phyloP scores from a whole-genome alignment of 1,284 basidiomycete genomes.

The Trichosporon ovoides region DNA sequence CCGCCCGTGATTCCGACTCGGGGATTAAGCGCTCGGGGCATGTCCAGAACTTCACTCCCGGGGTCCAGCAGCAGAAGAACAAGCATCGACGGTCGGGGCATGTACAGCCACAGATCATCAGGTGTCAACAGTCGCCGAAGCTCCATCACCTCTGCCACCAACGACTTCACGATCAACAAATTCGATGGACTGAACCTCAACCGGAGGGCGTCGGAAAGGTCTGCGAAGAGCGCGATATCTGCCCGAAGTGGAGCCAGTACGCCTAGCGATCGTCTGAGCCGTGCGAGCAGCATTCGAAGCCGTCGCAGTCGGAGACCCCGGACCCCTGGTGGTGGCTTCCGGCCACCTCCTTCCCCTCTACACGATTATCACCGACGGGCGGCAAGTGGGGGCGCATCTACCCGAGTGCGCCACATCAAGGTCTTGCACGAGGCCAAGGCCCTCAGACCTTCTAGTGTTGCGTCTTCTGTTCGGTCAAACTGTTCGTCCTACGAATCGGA shows the following conservation, averaged over 20 bases:
- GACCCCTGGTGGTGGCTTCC: constrained; percentile 22
- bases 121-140: constrained; percentile 48
- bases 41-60: constrained; percentile 22
- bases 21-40: constrained; percentile 29
- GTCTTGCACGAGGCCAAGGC: constrained; percentile 40
- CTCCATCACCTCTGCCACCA: constrained; percentile 34
- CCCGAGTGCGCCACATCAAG: constrained; percentile 37
- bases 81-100: constrained; percentile 32
- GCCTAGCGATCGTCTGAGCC: constrained; percentile 39
- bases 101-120: constrained; percentile 44
- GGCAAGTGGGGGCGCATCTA: constrained; percentile 35
- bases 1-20: constrained; percentile 32
- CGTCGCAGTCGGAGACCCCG: constrained; percentile 33
- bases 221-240: constrained; percentile 4
- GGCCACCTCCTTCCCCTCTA: constrained; percentile 32
- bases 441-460: constrained; percentile 33
- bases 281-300: constrained; percentile 39
- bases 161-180: constrained; percentile 30
- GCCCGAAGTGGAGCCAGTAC: neutral
- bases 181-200: constrained; percentile 30
- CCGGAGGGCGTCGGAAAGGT: constrained; percentile 27
- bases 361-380: constrained; percentile 43
- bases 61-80: constrained; percentile 29
- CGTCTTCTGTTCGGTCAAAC: constrained; percentile 36
- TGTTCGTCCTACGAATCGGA: constrained; percentile 33